Base-by-base conservation (phyloP, 257 asterid species). In the Solanum sparsipilum region DNA sequence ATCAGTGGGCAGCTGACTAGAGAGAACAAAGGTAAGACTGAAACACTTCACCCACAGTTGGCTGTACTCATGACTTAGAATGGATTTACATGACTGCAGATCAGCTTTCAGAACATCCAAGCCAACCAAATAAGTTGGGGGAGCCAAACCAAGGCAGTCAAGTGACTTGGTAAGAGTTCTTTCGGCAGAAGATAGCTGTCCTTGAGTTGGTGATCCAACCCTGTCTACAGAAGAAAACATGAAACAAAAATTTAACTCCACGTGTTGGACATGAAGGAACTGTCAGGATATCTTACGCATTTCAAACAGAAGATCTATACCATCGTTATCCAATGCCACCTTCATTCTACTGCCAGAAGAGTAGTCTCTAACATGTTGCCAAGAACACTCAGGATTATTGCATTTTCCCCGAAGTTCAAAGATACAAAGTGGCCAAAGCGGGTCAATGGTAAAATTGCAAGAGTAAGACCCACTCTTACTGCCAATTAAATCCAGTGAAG, bases 371-470 rank as follows among this genome's bases (percentile, higher is more conserved):
- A 86, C 71, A 89, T 92, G 94, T 58, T 92, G 94, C 92, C 90
- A 89, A 84, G 92, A 79, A 88, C 93, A 92, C 83, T 92, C 93
- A 25, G 89, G 88, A 82, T 91, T 89, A 78, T 92, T 92, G 93
- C 94, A 92, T 91, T 90, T 92, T 27, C 94, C 94, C 27, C 94
- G 89, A 41, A 92, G 93, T 85, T 92, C 94, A 88, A 86, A 92
- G 92, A 92, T 89, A 74, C 94, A 92, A 86, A 92, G 93, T 48
- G 94, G 93, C 92, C 92, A 78, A 58, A 88, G 84, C 83, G 94
- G 93, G 86, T 92, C 92, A n/a, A 92, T 89, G 84, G 88, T 86
- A 87, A 83, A 67, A 87, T 89, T 87, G 90, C 90, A 87, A 34
- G 91, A 86, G 86, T 90, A 91, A 90, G 87, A 89, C 87, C 93